Base-by-base conservation (phyloP, 352 stramenopile genomes). In the Stramenopiles sp. region DNA sequence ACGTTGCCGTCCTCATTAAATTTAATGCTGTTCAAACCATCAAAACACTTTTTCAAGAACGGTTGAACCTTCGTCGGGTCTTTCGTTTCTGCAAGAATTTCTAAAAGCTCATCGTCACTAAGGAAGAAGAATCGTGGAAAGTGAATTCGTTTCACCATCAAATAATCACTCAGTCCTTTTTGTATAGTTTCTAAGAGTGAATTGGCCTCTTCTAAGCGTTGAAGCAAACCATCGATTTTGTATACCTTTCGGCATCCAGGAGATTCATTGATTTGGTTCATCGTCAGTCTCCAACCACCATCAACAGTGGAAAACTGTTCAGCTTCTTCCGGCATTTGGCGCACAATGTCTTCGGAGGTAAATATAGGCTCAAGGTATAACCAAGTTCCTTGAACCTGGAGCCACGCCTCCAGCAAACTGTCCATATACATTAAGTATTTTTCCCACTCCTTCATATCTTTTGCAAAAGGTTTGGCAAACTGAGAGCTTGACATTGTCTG, bases 311-410 rank as follows among this genome's bases (percentile, higher is more conserved):
- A 4, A 71, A 71, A 71, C 35, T 6, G 53, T 2, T 71, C 81
- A 12, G 87, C 87, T 82, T 95, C 89, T 0, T 88, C 94, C 1
- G 91, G 91, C 84, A 97, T 93, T 82, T 97, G 91, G 4, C 90
- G 82, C 88, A 96, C 94, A 63, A 97, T 95, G 79, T 96, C 89
- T 34, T 95, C 89, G 0, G 86, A 94, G 74, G 85, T 90, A 77
- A 96, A 96, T 68, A 96, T 96, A 2, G 89, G 89, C 80, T 97
- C 90, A 33, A 96, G 81, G 77, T 96, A 96, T 32, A 96, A 75
- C 89, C 89, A 96, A 34, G 89, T 94, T 6, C 88, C 83, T 78
- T 96, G 89, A 25, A 96, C 88, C 78, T 94, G 94, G 69, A 96
- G 88, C 89, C 89, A 96, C 75, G 93, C 93, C 82, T 96, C 89